Conservation (phyloP, 2,329 filamentous ascomycete species). For the Penicillium sp. region DNA sequence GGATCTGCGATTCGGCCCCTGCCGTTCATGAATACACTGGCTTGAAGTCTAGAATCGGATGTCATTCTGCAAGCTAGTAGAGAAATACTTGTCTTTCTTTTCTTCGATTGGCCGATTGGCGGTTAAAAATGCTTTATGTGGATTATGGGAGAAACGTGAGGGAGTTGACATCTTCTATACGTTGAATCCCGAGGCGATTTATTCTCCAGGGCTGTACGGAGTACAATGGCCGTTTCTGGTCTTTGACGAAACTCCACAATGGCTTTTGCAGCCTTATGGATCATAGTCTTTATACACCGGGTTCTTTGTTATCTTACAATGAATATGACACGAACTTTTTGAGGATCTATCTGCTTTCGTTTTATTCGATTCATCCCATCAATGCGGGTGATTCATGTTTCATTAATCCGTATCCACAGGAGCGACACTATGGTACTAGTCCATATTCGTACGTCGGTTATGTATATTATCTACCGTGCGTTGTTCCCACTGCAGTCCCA, state of each 20-base stretch:
- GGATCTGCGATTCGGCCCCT: neutral
- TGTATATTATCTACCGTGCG: neutral
- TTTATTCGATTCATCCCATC: neutral
- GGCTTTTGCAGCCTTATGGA: neutral
- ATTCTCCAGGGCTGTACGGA: too few relatives aligned
- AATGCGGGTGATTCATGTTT: neutral
- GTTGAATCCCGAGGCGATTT: neutral
- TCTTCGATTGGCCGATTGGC: neutral
- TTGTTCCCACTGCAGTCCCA: neutral
- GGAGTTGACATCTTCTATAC: neutral
- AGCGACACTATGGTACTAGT: neutral
- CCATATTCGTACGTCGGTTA: neutral
- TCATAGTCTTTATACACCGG: neutral
- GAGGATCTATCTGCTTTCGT: neutral
- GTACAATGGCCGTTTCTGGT: neutral
- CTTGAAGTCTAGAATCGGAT: neutral
- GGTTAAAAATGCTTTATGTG: neutral
- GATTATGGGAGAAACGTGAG: neutral
- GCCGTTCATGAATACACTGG: neutral
- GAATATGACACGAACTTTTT: neutral
- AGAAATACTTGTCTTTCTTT: neutral
- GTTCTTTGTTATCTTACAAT: neutral
- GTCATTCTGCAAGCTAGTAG: neutral
- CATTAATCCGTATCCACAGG: neutral
- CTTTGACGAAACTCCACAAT: neutral